Percentiles rank a stretch among this genome's conserved stretches.
Conservation (phyloP, 495 filamentous ascomycete genomes). For the Neurospora sp. region DNA sequence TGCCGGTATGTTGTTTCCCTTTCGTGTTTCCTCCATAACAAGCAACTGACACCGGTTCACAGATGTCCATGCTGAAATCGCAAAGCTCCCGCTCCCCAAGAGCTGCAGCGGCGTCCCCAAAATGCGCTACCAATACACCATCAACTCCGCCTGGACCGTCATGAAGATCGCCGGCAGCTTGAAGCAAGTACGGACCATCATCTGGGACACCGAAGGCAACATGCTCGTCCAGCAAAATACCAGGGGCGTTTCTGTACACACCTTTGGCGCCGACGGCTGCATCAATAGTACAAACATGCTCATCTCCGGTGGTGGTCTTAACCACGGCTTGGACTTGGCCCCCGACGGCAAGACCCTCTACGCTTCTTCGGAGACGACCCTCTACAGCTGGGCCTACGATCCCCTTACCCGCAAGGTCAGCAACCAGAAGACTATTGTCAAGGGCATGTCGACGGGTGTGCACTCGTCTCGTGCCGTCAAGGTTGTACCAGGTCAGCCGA, state of each 20-base stretch:
- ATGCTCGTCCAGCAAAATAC: conserved; percentile 49
- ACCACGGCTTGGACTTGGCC: conserved; percentile 57
- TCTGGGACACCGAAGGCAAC: conserved; percentile 51
- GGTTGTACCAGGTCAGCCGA: conserved; percentile 41
- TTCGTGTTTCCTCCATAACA: not conserved
- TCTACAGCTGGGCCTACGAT: conserved; percentile 53
- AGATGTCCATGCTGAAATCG: conserved; percentile 10
- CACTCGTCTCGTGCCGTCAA: conserved; percentile 53
- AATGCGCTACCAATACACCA: conserved; percentile 24
- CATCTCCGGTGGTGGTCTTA: conserved; percentile 37
- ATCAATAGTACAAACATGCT: conserved; percentile 26
- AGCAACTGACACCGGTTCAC: not conserved
- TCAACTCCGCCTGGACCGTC: conserved; percentile 46
- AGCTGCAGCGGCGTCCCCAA: conserved; percentile 23
- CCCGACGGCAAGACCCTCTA: conserved; percentile 53
- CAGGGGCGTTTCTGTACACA: conserved; percentile 43
- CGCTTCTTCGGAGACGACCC: conserved; percentile 46
- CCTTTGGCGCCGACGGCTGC: conserved; percentile 41
- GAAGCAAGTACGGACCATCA: conserved; percentile 43
- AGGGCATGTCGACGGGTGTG: conserved; percentile 45
- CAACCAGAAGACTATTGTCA: conserved; percentile 38
- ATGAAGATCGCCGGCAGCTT: conserved; percentile 47
- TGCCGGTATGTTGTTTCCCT: conserved; percentile 10
- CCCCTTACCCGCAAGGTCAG: conserved; percentile 31
- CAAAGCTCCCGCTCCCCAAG: conserved; percentile 20